Percentiles rank a stretch among this genome's conserved stretches.
Conservation (phyloP, 805 yeast species). For the Kazachstania taianensis region DNA sequence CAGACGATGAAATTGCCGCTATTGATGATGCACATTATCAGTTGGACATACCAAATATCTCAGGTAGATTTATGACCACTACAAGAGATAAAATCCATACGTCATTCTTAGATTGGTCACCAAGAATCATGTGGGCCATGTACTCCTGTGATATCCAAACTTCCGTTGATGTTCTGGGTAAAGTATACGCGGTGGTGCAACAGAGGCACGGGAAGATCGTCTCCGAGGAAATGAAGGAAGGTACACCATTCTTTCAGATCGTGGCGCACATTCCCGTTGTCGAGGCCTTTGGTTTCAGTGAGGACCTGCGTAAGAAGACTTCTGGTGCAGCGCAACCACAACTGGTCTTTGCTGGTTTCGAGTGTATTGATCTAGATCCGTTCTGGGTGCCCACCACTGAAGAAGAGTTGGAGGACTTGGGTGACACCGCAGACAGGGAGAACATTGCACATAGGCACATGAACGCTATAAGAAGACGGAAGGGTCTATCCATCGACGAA, state of each 20-base stretch:
- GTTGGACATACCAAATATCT: slow-evolving; percentile 34
- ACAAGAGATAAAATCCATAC: slow-evolving; percentile 66
- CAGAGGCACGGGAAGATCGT: slow-evolving; percentile 75
- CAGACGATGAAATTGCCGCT: slow-evolving; percentile 22
- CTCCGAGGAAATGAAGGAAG: slow-evolving; percentile 94
- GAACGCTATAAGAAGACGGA: slow-evolving; percentile 70
- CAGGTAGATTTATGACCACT: slow-evolving; percentile 66
- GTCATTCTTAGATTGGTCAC: slow-evolving; percentile 70
- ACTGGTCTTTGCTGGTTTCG: slow-evolving; percentile 80
- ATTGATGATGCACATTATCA: slow-evolving; percentile 19
- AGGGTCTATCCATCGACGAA: slow-evolving; percentile 84
- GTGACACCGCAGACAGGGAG: slow-evolving; percentile 86
- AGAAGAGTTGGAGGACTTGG: slow-evolving; percentile 87
- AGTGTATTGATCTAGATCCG: slow-evolving; percentile 83
- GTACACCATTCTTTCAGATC: slow-evolving; percentile 90
- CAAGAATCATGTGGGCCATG: slow-evolving; percentile 85
- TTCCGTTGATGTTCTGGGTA: slow-evolving; percentile 86
- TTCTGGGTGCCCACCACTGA: slow-evolving; percentile 99
- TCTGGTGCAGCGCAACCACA: slow-evolving; percentile 98
- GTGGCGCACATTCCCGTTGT: slow-evolving; percentile 82
- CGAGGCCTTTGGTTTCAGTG: slow-evolving; percentile 94
- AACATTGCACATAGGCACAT: slow-evolving; percentile 83
- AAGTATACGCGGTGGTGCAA: slow-evolving; percentile 90
- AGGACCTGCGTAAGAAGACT: slow-evolving; percentile 83
- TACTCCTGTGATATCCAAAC: slow-evolving; percentile 94